Evolutionary conservation across 208 protist species (phyloP), one percentile per base, ranked within the genome.

Genomic region (Crithidia bombi): DNA sequence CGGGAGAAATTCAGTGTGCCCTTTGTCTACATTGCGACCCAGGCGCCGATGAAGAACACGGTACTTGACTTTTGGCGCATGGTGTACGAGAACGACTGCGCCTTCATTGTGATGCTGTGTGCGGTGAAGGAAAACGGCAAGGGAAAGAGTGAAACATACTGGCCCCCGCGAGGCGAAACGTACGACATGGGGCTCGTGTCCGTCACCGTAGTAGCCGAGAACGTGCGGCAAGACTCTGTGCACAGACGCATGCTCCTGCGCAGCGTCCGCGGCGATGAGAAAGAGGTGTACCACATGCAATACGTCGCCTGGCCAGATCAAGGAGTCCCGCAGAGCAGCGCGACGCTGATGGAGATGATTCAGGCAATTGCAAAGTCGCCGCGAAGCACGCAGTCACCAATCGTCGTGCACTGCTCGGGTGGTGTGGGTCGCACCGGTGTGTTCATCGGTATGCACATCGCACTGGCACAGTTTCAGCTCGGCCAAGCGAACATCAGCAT

Each of bases 41-140:
- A 97, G 69, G 86, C 85, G n/a, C 93, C 93, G 10, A 73, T 96
- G 77, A 50, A 74, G 28, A 85, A 94, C 67, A 95, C 88, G 0
- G 65, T 94, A 33, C 49, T 86, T 14, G 91, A 96, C 71, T 97
- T 97, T 77, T 97, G 93, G 93, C 68, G 90, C 46, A 96, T 96
- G 90, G 70, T 96, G 6, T 93, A 85, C 73, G 88, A 97, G 54
- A 83, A 92, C 67, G 75, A 91, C 47, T 69, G 80, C 23, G 61
- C 57, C 28, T 93, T 94, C 39, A 86, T 97, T 59, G 80, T 96
- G 19, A 96, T 96, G 90, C 79, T 96, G 12, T 94, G 87, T 65
- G 76, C 63, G 1, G 68, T 80, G 14, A 64, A 89, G 62, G 91
- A 93, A 59, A 82, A 84, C 49, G 90, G 85, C 64, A 87, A 89